Base-by-base conservation (phyloP, 768 basidiomycete genomes). In the Leucosporidium creatinivorum region DNA sequence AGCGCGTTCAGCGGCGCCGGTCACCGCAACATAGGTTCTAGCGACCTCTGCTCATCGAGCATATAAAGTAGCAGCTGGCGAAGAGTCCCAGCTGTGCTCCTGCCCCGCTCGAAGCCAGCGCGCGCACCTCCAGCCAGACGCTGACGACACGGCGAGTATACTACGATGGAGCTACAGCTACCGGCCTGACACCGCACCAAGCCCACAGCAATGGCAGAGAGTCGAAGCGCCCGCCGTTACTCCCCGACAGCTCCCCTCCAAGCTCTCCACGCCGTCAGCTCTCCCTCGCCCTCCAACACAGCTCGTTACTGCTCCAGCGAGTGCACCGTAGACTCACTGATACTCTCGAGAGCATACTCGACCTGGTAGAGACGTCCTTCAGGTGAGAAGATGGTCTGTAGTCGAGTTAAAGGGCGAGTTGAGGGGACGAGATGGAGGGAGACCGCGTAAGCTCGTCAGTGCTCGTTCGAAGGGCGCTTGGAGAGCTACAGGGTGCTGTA, bases 321-420 rank as follows among this genome's bases (percentile, higher is more conserved):
- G 3, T 17, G 39, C 0, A 77, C 89, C 62, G 91, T 91, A 25
- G 91, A 92, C 75, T 93, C 89, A 33, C 93, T 96, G 82, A 98
- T 97, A 66, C 93, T 92, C 78, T 98, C 96, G 91, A 98, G 96
- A 54, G 94, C 94, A 84, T 99, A 99, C 81, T 99, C 94, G 82
- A 98, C 94, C 94, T 99, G 94, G 79, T 94, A 98, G 64, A 99
- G 81, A 69, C 94, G 91, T 88, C 94, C 94, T 81, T 99, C 94
- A 44, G 94, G 94, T 62, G 93, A 97, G 85, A 98, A 98, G 81
- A 96, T 98, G 69, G 94, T 98, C 39, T 44, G 39, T 44, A 44
- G 39, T 44, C 39, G 39, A 73, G 93, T 99, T 74, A 92, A 87
- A 21, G 72, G 65, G 68, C 71, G 74, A 60, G 36, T 26, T 23